Evolutionary conservation across 2,329 filamentous ascomycete species (phyloP), one percentile per base, ranked within the genome.

Genomic region (Biscogniauxia sp.): DNA sequence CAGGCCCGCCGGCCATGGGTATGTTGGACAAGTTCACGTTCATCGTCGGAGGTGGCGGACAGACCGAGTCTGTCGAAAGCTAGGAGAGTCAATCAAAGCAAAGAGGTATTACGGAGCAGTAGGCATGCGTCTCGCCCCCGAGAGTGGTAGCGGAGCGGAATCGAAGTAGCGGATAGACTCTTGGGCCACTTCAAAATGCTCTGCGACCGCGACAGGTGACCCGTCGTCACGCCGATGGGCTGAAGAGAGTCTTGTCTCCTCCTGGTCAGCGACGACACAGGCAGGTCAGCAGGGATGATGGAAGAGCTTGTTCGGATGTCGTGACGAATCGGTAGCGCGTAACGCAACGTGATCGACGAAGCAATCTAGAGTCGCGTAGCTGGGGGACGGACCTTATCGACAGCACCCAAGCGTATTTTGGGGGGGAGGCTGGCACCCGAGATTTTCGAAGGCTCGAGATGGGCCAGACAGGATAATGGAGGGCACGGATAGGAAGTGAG

Each of bases 21-120:
- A 92, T 91, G 72, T 81, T 84, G 72, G 82, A 83, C 87, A 92
- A 90, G 72, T 84, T 81, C 69, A 83, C 79, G 79, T 85, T 88
- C 83, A 86, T 86, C 69, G 73, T 72, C 66, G 61, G 62, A 67
- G 65, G 57, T 66, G 65, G 62, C 64, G 68, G 75, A 71, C 77
- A 79, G 78, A 78, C 72, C 63, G 61, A 61, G 74, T 76, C 77
- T 76, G 77, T 65, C 69, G 56, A 57, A 60, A 64, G 59, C 61
- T 58, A 54, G 53, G 56, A 60, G 64, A 66, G 66, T 68, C 63
- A 68, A 66, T 70, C 68, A 68, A 64, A 60, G 37, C 26, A 51
- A 61, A 37, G 41, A 32, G 50, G 20, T 54, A 50, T 54, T 57
- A 49, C 52, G 17, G 50, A 54, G 60, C 19, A 58, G 69, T 62